Percentiles rank a stretch among this genome's conserved stretches.
phyloP scores from a whole-genome alignment of 345 rosid genomes.

The Eucalyptus tenuipes region DNA sequence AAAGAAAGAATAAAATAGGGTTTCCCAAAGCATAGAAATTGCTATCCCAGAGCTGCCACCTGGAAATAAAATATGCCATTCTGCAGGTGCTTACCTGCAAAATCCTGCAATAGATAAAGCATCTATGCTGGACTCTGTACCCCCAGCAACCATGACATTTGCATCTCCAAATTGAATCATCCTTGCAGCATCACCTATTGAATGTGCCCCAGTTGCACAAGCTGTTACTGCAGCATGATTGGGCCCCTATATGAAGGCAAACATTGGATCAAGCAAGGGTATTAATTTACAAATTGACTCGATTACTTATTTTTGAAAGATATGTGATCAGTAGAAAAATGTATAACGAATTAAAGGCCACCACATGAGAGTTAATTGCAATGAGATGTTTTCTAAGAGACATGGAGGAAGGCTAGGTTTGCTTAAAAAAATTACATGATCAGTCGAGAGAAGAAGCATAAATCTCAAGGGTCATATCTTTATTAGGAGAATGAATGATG shows the following conservation, averaged over 20 bases:
- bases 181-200: conserved; percentile 93
- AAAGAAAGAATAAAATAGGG: background rate
- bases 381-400: background rate
- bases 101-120: conserved; percentile 94
- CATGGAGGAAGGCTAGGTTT: background rate
- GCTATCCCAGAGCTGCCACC: background rate
- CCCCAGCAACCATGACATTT: conserved; percentile 95
- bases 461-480: background rate
- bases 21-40: background rate
- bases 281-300: background rate
- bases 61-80: background rate
- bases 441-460: background rate
- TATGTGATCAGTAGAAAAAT: background rate
- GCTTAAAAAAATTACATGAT: background rate
- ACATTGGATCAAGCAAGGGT: background rate
- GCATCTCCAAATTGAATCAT: conserved; percentile 97
- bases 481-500: background rate
- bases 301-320: background rate
- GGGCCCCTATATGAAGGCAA: conserved; percentile 58
- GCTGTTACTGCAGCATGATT: conserved; percentile 99
- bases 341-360: background rate
- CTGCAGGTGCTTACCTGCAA: conserved; percentile 38
- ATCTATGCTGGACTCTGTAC: conserved; percentile 94
- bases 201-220: conserved; percentile 97
- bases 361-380: background rate